Conservation (phyloP, 768 basidiomycete genomes). For the Agrocybe pediades region DNA sequence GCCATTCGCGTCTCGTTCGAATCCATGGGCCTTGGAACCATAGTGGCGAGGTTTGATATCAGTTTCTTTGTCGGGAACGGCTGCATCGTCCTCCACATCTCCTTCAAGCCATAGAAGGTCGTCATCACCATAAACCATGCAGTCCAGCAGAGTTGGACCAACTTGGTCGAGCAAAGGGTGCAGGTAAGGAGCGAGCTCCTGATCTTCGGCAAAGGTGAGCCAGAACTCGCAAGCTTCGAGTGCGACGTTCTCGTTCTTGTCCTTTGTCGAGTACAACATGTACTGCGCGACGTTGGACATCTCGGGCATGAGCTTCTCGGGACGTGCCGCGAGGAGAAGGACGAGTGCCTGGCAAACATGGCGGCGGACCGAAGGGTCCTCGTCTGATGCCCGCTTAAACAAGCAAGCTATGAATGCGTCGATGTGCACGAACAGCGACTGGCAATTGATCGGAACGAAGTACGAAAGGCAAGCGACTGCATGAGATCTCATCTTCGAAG, state of each 20-base stretch:
- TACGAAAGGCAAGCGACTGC: slow-evolving; percentile 94
- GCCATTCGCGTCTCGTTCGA: slow-evolving; percentile 69
- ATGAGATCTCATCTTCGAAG: slow-evolving; percentile 88
- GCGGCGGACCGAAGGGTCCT: slow-evolving; percentile 89
- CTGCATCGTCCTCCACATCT: slow-evolving; percentile 82
- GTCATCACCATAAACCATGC: slow-evolving; percentile 96
- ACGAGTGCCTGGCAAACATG: slow-evolving; percentile 97
- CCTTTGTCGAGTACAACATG: slow-evolving; percentile 98
- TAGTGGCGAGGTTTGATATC: slow-evolving; percentile 98
- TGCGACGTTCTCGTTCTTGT: slow-evolving; percentile 95
- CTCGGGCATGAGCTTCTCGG: slow-evolving; percentile 96
- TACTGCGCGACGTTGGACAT: slow-evolving; percentile 96
- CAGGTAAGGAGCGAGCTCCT: slow-evolving; percentile 80
- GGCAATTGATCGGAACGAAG: slow-evolving; percentile 85
- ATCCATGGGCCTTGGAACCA: slow-evolving; percentile 73
- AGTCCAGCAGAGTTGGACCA: slow-evolving; percentile 92
- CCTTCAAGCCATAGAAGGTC: slow-evolving; percentile 95
- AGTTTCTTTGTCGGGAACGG: slow-evolving; percentile 88
- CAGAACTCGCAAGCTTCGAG: slow-evolving; percentile 99
- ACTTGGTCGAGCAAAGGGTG: slow-evolving; percentile 89
- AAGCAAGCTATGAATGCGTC: slow-evolving; percentile 91
- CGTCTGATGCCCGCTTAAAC: slow-evolving; percentile 94
- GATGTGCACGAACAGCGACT: slow-evolving; percentile 88
- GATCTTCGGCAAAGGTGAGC: slow-evolving; percentile 98
- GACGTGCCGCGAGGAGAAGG: slow-evolving; percentile 86